Conservation (phyloP, 1,139 yeast genomes). For the Yamadazyma dendronema region DNA sequence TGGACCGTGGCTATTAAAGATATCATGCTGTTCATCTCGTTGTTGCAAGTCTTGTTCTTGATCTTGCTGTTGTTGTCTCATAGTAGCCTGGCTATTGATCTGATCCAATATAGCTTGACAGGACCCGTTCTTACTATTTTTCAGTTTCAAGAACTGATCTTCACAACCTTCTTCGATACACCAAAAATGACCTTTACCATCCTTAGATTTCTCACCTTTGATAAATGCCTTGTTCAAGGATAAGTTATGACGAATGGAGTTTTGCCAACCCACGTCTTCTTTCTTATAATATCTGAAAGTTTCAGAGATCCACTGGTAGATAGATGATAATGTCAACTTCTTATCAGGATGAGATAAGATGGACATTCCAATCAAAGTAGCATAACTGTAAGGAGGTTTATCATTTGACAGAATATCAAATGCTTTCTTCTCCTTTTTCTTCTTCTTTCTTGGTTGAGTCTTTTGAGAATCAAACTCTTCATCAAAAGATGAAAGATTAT, state of each 20-base stretch:
- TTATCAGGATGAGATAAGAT: conserved; percentile 80
- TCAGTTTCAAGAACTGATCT: conserved; percentile 71
- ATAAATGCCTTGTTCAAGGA: conserved; percentile 84
- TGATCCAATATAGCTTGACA: conserved; percentile 49
- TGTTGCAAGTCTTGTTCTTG: no score
- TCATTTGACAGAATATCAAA: conserved; percentile 43
- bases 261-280: conserved; percentile 94
- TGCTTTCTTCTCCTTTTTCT: conserved; percentile 17
- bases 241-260: conserved; percentile 82
- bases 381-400: conserved; percentile 95
- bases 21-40: no score
- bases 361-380: conserved; percentile 91
- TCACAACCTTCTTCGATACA: conserved; percentile 82
- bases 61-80: background rate
- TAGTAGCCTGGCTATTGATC: conserved; percentile 15
- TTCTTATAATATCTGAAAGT: conserved; percentile 81
- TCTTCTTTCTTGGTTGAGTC: conserved; percentile 16
- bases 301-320: conserved; percentile 88
- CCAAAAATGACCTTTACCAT: conserved; percentile 98
- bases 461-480: conserved; percentile 13
- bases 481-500: conserved; percentile 17
- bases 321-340: conserved; percentile 82
- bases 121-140: conserved; percentile 46
- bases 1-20: no score
- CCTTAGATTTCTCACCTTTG: conserved; percentile 89